Conservation (phyloP, 2,329 filamentous ascomycete genomes). For the Blastomyces parvus region DNA sequence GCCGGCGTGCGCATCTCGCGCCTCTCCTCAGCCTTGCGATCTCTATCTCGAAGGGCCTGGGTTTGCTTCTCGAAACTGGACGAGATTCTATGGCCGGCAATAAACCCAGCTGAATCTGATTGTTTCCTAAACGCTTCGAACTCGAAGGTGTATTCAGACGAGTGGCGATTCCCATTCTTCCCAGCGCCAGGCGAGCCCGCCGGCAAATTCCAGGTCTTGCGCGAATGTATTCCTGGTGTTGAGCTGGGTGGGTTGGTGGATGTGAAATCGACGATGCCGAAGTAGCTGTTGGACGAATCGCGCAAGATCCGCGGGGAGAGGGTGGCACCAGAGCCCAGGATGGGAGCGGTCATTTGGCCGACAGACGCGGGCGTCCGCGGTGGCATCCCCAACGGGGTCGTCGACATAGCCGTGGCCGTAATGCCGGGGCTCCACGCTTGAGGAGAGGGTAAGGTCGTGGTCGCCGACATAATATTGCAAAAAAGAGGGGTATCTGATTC, state of each 20-base stretch:
- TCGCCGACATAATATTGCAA: conserved; percentile 20
- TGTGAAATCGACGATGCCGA: conserved; percentile 60
- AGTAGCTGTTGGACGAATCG: conserved; percentile 61
- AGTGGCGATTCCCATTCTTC: neutral
- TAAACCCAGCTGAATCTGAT: conserved; percentile 35
- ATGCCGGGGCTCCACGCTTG: conserved; percentile 15
- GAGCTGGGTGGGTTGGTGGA: conserved; percentile 55
- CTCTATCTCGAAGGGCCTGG: conserved; percentile 8
- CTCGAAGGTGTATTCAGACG: conserved; percentile 64
- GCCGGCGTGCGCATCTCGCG: conserved; percentile 1
- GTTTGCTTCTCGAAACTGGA: conserved; percentile 11
- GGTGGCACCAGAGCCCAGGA: conserved; percentile 37
- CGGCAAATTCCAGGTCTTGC: conserved; percentile 65
- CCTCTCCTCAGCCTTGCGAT: conserved; percentile 9
- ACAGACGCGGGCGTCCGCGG: conserved; percentile 47
- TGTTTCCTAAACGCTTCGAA: conserved; percentile 70
- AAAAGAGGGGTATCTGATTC: neutral
- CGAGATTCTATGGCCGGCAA: conserved; percentile 13
- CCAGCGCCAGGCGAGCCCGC: conserved; percentile 56
- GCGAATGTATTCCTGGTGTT: conserved; percentile 47
- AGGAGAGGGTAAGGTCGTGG: conserved; percentile 18
- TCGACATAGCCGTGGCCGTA: conserved; percentile 21
- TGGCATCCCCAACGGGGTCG: conserved; percentile 44
- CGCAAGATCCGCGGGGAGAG: conserved; percentile 35
- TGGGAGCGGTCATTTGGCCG: conserved; percentile 47